Percentiles rank a stretch among this genome's conserved stretches.
Conservation (phyloP, 2,329 filamentous ascomycete genomes). For the Xylariaceae sp. region DNA sequence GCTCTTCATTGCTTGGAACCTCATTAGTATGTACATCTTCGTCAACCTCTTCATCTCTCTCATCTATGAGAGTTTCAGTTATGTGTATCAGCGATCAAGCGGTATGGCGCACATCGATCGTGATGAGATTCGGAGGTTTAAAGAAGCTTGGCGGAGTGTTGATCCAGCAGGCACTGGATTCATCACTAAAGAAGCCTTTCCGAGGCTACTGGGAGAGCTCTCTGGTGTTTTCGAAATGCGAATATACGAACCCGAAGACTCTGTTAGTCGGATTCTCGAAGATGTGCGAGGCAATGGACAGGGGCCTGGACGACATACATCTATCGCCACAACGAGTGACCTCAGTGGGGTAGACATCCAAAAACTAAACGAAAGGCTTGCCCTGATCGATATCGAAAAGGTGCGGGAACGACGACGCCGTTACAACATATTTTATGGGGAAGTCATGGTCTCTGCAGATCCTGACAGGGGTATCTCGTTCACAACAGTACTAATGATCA, state of each 20-base stretch:
- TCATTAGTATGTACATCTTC: constrained; percentile 99
- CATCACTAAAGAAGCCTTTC: constrained; percentile 89
- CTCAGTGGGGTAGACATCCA: constrained; percentile 72
- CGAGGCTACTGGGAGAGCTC: constrained; percentile 85
- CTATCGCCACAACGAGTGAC: constrained; percentile 59
- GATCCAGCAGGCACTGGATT: constrained; percentile 91
- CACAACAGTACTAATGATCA: constrained; percentile 88
- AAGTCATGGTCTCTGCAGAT: constrained; percentile 92
- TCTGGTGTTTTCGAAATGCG: constrained; percentile 97
- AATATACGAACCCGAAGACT: constrained; percentile 91
- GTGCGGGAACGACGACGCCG: constrained; percentile 78
- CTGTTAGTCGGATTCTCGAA: constrained; percentile 84
- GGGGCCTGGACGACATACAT: constrained; percentile 60
- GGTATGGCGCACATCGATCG: constrained; percentile 89
- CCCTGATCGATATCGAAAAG: constrained; percentile 73
- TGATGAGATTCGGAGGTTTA: constrained; percentile 95
- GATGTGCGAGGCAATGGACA: constrained; percentile 69
- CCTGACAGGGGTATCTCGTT: constrained; percentile 90
- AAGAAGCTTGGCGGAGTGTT: constrained; percentile 96
- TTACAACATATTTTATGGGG: constrained; percentile 96
- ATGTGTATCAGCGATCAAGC: constrained; percentile 96
- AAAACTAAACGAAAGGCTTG: constrained; percentile 75
- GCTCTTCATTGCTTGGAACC: constrained; percentile 96
- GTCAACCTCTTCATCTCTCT: constrained; percentile 97
- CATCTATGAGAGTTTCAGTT: constrained; percentile 99